Percentiles rank a stretch among this genome's conserved stretches.
These are phyloP conservation scores for Tetraselmis chui DNA, from an alignment of 139 green algal species.

Conservation along the genomic window DNA sequence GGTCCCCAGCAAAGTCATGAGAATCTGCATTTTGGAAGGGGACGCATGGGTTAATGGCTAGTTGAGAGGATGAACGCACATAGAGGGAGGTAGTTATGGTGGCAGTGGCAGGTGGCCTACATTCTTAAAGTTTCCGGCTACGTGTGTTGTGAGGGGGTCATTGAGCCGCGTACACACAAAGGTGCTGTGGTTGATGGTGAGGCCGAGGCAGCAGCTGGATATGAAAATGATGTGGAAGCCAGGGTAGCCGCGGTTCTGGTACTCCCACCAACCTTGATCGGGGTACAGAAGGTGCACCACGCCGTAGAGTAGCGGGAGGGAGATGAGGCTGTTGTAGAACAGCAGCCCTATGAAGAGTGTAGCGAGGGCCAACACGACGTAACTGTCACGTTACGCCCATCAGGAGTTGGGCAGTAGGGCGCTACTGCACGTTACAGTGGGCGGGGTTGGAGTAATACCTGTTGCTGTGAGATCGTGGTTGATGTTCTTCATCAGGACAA, in stretches of 20 bases:
- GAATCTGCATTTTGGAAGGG: not conserved
- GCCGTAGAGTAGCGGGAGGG: slow-evolving; percentile 21
- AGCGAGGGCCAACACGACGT: no score
- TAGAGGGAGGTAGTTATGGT: not conserved
- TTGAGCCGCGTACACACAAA: slow-evolving; percentile 68
- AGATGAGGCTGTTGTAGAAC: slow-evolving; percentile 38
- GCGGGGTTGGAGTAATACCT: not conserved
- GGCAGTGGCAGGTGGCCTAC: slow-evolving; percentile 10
- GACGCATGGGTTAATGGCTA: not conserved
- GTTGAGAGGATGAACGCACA: no score
- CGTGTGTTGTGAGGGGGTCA: slow-evolving; percentile 60
- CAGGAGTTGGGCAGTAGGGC: not conserved
- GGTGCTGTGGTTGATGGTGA: slow-evolving; percentile 62
- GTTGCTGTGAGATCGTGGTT: slow-evolving; percentile 20
- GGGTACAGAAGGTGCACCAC: slow-evolving; percentile 20
- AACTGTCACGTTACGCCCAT: no score
- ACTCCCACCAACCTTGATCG: slow-evolving; percentile 7
- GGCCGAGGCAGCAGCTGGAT: slow-evolving; percentile 35
- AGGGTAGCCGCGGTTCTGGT: slow-evolving; percentile 12
- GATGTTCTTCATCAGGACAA: slow-evolving; percentile 68
- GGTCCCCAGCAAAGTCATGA: slow-evolving; percentile 57
- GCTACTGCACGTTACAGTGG: not conserved
- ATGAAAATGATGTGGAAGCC: slow-evolving; percentile 27
- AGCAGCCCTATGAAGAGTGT: slow-evolving; percentile 12
- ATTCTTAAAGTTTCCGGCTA: slow-evolving; percentile 65